Conservation (phyloP, 2,329 filamentous ascomycete genomes). For the Aspergillus sojae region DNA sequence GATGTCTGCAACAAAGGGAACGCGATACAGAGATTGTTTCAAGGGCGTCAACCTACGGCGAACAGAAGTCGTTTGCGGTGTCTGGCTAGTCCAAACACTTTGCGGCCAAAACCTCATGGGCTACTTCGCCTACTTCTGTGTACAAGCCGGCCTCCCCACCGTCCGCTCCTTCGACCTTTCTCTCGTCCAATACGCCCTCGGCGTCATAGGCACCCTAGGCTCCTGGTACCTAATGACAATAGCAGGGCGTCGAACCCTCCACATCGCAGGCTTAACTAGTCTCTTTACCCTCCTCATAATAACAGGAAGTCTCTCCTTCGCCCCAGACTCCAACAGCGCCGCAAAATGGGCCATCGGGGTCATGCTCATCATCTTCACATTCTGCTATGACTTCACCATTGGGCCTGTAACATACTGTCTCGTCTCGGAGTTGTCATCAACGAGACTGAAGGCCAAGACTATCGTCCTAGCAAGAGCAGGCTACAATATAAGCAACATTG, state of each 20-base stretch:
- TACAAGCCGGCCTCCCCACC: constrained; percentile 48
- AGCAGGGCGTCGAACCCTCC: constrained; percentile 45
- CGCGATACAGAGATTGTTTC: constrained; percentile 80
- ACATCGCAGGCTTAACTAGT: constrained; percentile 33
- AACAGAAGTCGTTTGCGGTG: constrained; percentile 68
- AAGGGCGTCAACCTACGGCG: constrained; percentile 74
- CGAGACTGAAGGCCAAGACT: constrained; percentile 57
- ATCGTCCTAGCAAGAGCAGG: constrained; percentile 55
- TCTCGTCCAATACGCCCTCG: constrained; percentile 63
- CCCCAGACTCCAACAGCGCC: constrained; percentile 28
- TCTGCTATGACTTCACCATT: constrained; percentile 58
- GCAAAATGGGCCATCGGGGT: constrained; percentile 46
- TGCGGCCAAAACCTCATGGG: constrained; percentile 63
- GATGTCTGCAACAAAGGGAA: constrained; percentile 69
- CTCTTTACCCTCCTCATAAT: constrained; percentile 31
- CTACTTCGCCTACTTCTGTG: constrained; percentile 61
- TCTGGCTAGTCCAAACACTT: constrained; percentile 64
- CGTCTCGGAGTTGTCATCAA: constrained; percentile 58
- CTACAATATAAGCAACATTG: constrained; percentile 55
- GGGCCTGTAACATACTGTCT: constrained; percentile 58
- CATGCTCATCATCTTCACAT: constrained; percentile 56
- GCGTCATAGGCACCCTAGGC: constrained; percentile 52
- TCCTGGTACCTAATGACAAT: constrained; percentile 53
- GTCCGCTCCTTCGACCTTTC: constrained; percentile 41
- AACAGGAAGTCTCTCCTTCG: constrained; percentile 30